Conservation (phyloP, 257 asterid genomes). For the Primulina huaijiensis region DNA sequence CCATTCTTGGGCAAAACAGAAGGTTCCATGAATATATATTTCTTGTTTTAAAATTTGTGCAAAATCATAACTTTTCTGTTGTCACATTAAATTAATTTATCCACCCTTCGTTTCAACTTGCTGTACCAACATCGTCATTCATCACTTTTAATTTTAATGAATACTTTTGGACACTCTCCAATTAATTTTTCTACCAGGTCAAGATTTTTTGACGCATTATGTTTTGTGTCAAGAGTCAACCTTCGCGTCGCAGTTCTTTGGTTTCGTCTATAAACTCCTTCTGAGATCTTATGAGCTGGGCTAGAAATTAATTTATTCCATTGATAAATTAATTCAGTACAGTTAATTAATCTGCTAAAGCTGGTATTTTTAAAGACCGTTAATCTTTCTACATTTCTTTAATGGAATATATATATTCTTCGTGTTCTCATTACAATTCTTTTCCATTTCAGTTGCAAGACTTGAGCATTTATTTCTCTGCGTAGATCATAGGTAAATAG, state of each 20-base stretch:
- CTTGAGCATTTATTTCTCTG: too few species aligned
- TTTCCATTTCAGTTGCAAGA: conserved; percentile 3
- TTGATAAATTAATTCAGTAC: background rate
- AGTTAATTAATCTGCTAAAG: too few species aligned
- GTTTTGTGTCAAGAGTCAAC: conserved; percentile 22
- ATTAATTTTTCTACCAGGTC: conserved; percentile 13
- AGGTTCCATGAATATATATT: background rate
- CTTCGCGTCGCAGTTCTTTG: background rate
- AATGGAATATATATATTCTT: conserved; percentile 4
- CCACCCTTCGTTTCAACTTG: background rate
- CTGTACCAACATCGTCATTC: background rate
- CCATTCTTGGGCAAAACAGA: background rate
- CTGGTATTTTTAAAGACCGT: background rate
- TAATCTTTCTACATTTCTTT: conserved; percentile 1
- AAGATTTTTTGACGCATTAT: background rate
- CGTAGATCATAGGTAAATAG: background rate
- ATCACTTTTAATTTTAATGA: background rate
- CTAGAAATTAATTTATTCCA: background rate
- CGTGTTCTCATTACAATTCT: background rate
- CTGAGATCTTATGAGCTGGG: background rate
- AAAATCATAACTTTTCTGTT: background rate
- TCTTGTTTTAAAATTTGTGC: background rate
- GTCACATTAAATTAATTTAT: too few species aligned
- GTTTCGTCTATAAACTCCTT: background rate
- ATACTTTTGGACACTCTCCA: background rate